Evolutionary conservation across 306 rosid species (phyloP).

Genomic region (Ceratonia siliqua): DNA sequence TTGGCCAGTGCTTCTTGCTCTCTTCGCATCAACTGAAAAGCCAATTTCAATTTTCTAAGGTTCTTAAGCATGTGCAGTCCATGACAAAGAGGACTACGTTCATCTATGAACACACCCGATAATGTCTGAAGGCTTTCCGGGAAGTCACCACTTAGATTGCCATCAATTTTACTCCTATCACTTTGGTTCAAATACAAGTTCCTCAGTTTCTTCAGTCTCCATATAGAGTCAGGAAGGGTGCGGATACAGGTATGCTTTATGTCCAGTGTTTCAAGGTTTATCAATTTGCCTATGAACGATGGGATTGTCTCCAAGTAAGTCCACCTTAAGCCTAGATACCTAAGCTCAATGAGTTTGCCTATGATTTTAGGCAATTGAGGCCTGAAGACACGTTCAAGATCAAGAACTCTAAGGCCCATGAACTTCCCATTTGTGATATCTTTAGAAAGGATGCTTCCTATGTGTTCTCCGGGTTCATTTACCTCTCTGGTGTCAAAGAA

Average conservation of each 20-base stretch:
- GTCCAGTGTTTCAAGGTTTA: slow-evolving; percentile 42
- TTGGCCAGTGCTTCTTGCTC: not conserved
- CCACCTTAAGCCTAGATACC: slow-evolving; percentile 43
- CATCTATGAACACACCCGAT: slow-evolving; percentile 42
- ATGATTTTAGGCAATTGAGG: slow-evolving; percentile 37
- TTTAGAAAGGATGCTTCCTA: slow-evolving; percentile 22
- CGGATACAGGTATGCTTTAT: slow-evolving; percentile 40
- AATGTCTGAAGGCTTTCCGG: slow-evolving; percentile 25
- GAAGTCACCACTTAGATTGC: slow-evolving; percentile 15
- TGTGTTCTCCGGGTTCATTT: slow-evolving; percentile 35
- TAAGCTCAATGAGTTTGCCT: slow-evolving; percentile 22
- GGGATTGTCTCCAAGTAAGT: slow-evolving; percentile 42
- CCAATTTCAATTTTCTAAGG: slow-evolving; percentile 39
- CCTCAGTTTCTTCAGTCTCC: slow-evolving; percentile 40
- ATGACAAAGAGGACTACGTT: slow-evolving; percentile 27
- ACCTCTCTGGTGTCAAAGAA: slow-evolving; percentile 43
- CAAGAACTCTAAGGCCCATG: slow-evolving; percentile 32
- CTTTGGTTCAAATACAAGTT: slow-evolving; percentile 31
- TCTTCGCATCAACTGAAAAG: slow-evolving; percentile 21
- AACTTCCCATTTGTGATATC: slow-evolving; percentile 26
- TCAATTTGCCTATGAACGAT: slow-evolving; percentile 30
- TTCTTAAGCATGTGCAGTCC: slow-evolving; percentile 27
- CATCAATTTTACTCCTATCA: slow-evolving; percentile 19
- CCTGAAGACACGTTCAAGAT: slow-evolving; percentile 40
- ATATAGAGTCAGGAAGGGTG: slow-evolving; percentile 35